Percentiles rank a stretch among this genome's conserved stretches.
These are phyloP conservation scores for Lunularia cruciata DNA, from an alignment of 225 moss, liverwort and hornwort species.

Conservation along the genomic window DNA sequence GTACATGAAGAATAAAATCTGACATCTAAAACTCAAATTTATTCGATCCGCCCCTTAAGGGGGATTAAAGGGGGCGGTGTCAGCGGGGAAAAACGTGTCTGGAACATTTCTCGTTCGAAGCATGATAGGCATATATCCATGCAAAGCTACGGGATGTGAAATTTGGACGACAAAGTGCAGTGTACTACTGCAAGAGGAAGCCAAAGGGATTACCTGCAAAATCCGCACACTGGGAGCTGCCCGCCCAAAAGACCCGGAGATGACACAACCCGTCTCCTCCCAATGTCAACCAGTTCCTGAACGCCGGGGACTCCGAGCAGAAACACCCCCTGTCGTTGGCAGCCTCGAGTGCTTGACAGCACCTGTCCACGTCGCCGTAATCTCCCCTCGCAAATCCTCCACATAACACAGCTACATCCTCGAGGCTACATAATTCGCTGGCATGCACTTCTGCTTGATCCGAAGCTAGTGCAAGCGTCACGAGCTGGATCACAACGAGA, in stretches of 20 bases:
- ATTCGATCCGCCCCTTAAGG: too few species aligned
- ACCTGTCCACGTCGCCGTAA: conserved; percentile 16
- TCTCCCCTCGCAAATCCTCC: conserved; percentile 10
- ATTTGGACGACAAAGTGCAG: not conserved
- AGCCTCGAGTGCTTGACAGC: conserved; percentile 28
- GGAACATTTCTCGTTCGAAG: too few species aligned
- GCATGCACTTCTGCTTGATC: conserved; percentile 15
- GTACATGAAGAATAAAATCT: too few species aligned
- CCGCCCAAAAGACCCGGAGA: conserved; percentile 7
- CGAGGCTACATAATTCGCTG: conserved; percentile 22
- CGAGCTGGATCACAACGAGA: conserved; percentile 25
- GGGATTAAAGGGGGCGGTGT: too few species aligned
- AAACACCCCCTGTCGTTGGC: conserved; percentile 29
- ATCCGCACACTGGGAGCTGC: conserved; percentile 20
- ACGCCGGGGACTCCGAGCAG: conserved; percentile 20
- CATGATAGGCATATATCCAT: too few species aligned
- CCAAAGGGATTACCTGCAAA: conserved; percentile 16
- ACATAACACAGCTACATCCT: conserved; percentile 22
- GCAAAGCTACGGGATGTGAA: not conserved
- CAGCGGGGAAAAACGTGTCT: too few species aligned
- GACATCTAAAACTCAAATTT: too few species aligned
- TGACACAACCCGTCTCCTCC: conserved; percentile 32
- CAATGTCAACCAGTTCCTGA: conserved; percentile 15
- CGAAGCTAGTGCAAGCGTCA: conserved; percentile 16
- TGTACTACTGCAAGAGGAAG: not conserved